These are phyloP conservation scores for Fistulinella prunicolor DNA, from an alignment of 768 basidiomycete genomes.

Conservation along the genomic window DNA sequence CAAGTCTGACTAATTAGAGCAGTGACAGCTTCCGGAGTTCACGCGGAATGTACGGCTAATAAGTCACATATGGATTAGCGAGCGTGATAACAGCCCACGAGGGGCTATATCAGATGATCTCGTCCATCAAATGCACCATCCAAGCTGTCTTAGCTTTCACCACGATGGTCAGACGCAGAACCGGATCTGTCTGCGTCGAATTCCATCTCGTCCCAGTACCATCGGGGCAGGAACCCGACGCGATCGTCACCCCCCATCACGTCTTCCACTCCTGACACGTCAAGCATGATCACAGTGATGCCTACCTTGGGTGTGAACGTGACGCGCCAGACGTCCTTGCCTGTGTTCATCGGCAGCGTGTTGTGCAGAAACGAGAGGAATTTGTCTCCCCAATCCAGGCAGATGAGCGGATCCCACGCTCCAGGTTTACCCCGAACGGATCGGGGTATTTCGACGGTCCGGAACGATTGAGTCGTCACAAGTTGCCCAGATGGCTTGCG, in stretches of 20 bases:
- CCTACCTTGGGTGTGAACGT: slow-evolving; percentile 60
- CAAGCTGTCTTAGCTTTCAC: slow-evolving; percentile 3
- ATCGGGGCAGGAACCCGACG: slow-evolving; percentile 74
- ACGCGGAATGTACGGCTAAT: slow-evolving; percentile 25
- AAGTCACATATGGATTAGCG: slow-evolving; percentile 5
- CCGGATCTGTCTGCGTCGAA: slow-evolving; percentile 2
- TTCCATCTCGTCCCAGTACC: slow-evolving; percentile 51
- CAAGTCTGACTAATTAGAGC: slow-evolving; percentile 27
- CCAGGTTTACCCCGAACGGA: slow-evolving; percentile 69
- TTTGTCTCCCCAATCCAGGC: slow-evolving; percentile 68
- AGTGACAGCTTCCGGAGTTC: slow-evolving; percentile 20
- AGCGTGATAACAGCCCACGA: slow-evolving; percentile 14
- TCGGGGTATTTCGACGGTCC: slow-evolving; percentile 77
- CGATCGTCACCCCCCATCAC: slow-evolving; percentile 67
- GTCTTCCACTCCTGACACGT: slow-evolving; percentile 48
- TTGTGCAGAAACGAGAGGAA: slow-evolving; percentile 57
- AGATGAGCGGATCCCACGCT: slow-evolving; percentile 75
- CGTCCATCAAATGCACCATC: slow-evolving; percentile 24
- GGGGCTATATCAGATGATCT: slow-evolving; percentile 24
- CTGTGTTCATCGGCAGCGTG: slow-evolving; percentile 25
- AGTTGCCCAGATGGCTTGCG: slow-evolving; percentile 73
- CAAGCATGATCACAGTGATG: slow-evolving; percentile 48
- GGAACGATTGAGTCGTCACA: slow-evolving; percentile 64
- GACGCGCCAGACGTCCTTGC: slow-evolving; percentile 63
- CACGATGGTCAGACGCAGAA: slow-evolving; percentile 6